Evolutionary conservation across 495 filamentous ascomycete species (phyloP).

Genomic region (Podospora appendiculata): DNA sequence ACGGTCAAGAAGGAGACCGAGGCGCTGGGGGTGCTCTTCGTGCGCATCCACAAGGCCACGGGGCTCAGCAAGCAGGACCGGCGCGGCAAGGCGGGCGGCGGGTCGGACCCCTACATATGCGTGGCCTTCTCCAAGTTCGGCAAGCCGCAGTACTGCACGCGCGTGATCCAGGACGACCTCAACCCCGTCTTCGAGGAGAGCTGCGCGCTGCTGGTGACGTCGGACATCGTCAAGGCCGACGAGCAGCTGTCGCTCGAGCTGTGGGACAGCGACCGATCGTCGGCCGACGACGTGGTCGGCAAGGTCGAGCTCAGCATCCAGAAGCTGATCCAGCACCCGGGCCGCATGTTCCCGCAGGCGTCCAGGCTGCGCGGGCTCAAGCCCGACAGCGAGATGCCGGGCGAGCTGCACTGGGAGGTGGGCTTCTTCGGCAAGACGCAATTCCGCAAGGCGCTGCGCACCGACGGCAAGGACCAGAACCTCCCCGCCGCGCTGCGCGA

Average conservation of each 20-base stretch:
- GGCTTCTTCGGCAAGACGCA: conserved; percentile 88
- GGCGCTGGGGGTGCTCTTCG: conserved; percentile 81
- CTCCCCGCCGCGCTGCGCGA: conserved; percentile 66
- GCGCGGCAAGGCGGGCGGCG: conserved; percentile 75
- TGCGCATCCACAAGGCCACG: conserved; percentile 79
- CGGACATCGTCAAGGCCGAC: conserved; percentile 84
- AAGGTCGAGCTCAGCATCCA: conserved; percentile 91
- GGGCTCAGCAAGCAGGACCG: conserved; percentile 89
- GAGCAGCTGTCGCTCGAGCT: conserved; percentile 90
- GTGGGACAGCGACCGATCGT: conserved; percentile 86
- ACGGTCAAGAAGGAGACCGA: conserved; percentile 81
- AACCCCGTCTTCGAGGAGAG: conserved; percentile 92
- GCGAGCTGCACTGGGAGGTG: conserved; percentile 91
- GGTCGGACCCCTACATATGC: conserved; percentile 87
- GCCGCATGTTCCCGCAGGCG: conserved; percentile 85
- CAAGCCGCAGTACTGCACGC: conserved; percentile 96
- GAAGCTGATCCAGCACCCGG: conserved; percentile 88
- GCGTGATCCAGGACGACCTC: conserved; percentile 88
- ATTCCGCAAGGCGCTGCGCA: conserved; percentile 71
- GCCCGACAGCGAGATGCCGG: conserved; percentile 81
- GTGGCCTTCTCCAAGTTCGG: conserved; percentile 72
- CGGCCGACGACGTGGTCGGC: conserved; percentile 87
- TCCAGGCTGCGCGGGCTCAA: conserved; percentile 76
- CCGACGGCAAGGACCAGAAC: conserved; percentile 73
- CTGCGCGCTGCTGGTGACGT: conserved; percentile 75